Evolutionary conservation across 108 stramenopile species (phyloP).

Genomic region (Thalassiosira profunda): DNA sequence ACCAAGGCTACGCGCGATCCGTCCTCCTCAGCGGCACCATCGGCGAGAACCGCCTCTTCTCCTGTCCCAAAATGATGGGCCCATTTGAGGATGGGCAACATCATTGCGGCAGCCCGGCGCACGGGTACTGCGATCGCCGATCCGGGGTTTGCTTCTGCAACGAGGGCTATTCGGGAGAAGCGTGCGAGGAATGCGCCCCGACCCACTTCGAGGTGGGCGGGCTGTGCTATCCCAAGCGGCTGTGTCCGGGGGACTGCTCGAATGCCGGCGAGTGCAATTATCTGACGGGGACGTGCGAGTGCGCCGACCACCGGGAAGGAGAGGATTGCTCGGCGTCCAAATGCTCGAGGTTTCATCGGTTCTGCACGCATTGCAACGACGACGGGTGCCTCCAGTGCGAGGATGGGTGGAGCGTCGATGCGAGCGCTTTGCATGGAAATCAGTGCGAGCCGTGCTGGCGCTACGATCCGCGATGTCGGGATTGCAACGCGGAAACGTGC

Average conservation of each 20-base stretch:
- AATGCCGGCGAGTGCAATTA: slow-evolving; percentile 74
- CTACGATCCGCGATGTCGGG: slow-evolving; percentile 74
- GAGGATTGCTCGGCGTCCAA: slow-evolving; percentile 58
- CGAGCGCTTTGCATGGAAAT: neutral
- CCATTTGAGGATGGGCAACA: slow-evolving; percentile 59
- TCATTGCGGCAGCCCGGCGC: slow-evolving; percentile 61
- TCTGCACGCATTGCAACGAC: slow-evolving; percentile 59
- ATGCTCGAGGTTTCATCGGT: slow-evolving; percentile 51
- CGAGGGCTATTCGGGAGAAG: slow-evolving; percentile 73
- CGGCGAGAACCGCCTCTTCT: slow-evolving; percentile 31
- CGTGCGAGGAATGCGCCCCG: slow-evolving; percentile 60
- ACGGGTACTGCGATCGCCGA: slow-evolving; percentile 86
- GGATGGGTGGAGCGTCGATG: slow-evolving; percentile 58
- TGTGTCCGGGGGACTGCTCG: slow-evolving; percentile 76
- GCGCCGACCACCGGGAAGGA: slow-evolving; percentile 58
- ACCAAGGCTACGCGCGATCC: slow-evolving; percentile 32
- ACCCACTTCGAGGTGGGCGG: slow-evolving; percentile 57
- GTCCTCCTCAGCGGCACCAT: slow-evolving; percentile 14
- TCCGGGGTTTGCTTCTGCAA: slow-evolving; percentile 85
- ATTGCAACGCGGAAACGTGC: slow-evolving; percentile 63
- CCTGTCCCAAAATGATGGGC: slow-evolving; percentile 81
- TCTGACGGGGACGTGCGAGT: slow-evolving; percentile 66
- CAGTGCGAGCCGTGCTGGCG: slow-evolving; percentile 60
- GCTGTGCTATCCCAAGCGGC: slow-evolving; percentile 66
- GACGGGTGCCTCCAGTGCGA: slow-evolving; percentile 61